Conservation (phyloP, 495 filamentous ascomycete species). For the Emericellopsis terricola region DNA sequence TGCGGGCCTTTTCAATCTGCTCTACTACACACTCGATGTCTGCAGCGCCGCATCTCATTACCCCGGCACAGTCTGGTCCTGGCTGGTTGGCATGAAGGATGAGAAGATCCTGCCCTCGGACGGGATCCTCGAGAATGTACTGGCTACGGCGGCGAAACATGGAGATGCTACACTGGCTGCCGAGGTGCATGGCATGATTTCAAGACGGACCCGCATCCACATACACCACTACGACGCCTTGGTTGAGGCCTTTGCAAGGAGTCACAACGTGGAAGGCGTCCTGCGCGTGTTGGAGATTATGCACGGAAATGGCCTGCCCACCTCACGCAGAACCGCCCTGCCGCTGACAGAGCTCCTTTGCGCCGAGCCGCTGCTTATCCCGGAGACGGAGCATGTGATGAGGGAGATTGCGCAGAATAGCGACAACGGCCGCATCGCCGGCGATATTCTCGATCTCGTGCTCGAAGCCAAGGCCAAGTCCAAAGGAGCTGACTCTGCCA, state of each 20-base stretch:
- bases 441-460: conserved; percentile 41
- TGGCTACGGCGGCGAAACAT: conserved; percentile 47
- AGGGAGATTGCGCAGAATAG: conserved; percentile 26
- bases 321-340: conserved; percentile 35
- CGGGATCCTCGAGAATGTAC: conserved; percentile 42
- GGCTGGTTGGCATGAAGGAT: conserved; percentile 42
- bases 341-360: conserved; percentile 29
- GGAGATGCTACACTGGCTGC: conserved; percentile 52
- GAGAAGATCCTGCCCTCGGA: conserved; percentile 46
- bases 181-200: conserved; percentile 39
- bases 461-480: conserved; percentile 33
- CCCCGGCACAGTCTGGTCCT: conserved; percentile 30
- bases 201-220: conserved; percentile 30
- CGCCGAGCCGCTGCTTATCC: conserved; percentile 10
- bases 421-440: conserved; percentile 20
- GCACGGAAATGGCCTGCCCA: conserved; percentile 34
- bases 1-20: conserved; percentile 30
- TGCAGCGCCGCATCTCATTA: conserved; percentile 32
- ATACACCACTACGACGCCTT: conserved; percentile 62
- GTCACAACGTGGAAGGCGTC: conserved; percentile 32
- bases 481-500: conserved; percentile 29
- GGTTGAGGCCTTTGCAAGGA: conserved; percentile 43
- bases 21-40: conserved; percentile 51
- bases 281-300: conserved; percentile 53
- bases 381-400: conserved; percentile 34